These are phyloP conservation scores for Parietichytrium sp. DNA, from an alignment of 108 stramenopile species.

Conservation along the genomic window DNA sequence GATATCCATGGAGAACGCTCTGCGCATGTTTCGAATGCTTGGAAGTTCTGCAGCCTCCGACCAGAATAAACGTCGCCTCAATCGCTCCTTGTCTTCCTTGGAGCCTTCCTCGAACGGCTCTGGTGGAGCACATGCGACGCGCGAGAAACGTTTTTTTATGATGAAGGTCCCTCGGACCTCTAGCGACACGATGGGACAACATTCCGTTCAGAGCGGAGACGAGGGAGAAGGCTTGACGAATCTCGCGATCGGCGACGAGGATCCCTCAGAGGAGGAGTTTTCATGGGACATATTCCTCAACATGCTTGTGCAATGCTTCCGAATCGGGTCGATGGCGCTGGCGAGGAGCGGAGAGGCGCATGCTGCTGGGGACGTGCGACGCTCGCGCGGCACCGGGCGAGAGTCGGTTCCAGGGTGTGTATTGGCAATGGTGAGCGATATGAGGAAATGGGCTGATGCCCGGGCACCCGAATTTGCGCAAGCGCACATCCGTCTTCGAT, in stretches of 20 bases:
- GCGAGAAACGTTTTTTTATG: no score
- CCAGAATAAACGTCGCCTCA: background rate
- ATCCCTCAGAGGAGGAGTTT: no score
- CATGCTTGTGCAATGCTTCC: background rate
- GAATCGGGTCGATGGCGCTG: background rate
- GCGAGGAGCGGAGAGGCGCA: background rate
- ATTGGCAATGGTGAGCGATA: background rate
- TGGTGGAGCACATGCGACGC: no score
- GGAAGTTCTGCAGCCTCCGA: background rate
- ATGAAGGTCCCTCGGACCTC: no score
- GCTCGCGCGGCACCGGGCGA: conserved; percentile 12
- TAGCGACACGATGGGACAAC: no score
- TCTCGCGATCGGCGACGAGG: no score
- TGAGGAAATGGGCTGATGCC: background rate
- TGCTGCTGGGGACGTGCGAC: conserved; percentile 9
- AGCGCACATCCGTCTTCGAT: background rate
- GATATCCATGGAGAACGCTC: background rate
- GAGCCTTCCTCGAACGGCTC: no score
- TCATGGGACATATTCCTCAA: conserved; percentile 19
- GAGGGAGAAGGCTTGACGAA: no score
- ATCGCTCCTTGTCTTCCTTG: background rate
- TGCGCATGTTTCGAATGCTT: conserved; percentile 20
- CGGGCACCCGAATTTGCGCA: background rate
- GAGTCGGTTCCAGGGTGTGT: background rate
- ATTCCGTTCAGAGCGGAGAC: no score